Base-by-base conservation (phyloP, 2,329 filamentous ascomycete genomes). In the Epichloe typhina region DNA sequence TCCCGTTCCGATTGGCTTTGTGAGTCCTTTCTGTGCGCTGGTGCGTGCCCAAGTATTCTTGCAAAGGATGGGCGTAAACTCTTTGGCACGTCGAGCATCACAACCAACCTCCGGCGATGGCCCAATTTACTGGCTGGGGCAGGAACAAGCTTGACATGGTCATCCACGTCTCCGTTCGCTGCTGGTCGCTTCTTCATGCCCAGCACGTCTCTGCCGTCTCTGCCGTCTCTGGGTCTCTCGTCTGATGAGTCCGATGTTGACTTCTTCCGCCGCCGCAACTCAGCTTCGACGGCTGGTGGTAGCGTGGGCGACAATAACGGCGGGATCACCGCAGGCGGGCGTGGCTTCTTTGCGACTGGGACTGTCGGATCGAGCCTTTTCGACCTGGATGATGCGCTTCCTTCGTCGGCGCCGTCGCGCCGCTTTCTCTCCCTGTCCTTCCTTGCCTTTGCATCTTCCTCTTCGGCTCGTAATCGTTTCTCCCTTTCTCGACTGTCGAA, bases 291-390 rank as follows among this genome's bases (percentile, higher is more conserved):
- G 17, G 72, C 60, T 0, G 74, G 66, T 1, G 77, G 77, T 6
- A 81, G 61, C 0, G 76, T 80, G 0, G 77, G 77, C 0, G 77
- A 81, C 11, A 81, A 65, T 6, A 80, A 64, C 0, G 71, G 65
- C 0, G 76, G 77, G 26, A 80, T 61, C 45, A 64, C 65, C 8
- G 62, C 36, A 0, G 67, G 60, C 1, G 65, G 60, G 47, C 60
- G 70, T 19, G 67, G 62, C 54, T 67, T 74, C 57, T 68, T 75
- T 19, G 57, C 8, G 3, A 58, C 57, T 0, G 61, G 54, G 9
- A 55, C 55, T 11, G 61, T 53, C 36, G 50, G 17, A 15, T 62
- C 61, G 11, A 53, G 54, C 55, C 57, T 64, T 50, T 63, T 66
- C 9, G 57, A 46, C 54, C 64, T 70, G 15, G 59, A 57, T 13